phyloP scores from a whole-genome alignment of 2,329 filamentous ascomycete species.

The Calonectria naviculata region DNA sequence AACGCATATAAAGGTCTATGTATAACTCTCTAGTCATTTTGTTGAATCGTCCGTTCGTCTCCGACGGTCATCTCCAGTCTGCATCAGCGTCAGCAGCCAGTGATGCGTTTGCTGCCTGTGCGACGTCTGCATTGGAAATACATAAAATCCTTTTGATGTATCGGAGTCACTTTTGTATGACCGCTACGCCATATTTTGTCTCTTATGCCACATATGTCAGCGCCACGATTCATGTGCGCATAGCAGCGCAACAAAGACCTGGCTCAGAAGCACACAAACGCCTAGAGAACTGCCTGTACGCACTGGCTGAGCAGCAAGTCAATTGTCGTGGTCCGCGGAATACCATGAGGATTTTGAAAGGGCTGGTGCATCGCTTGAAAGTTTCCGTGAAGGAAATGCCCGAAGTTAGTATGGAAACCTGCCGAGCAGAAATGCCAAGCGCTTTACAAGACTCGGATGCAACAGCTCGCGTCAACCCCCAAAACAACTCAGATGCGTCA shows the following conservation, averaged over 20 bases:
- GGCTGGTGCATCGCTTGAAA: constrained; percentile 3
- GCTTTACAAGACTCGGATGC: background rate
- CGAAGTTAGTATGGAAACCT: background rate
- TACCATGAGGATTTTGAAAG: constrained; percentile 23
- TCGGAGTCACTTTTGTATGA: constrained; percentile 53
- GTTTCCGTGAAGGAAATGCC: background rate
- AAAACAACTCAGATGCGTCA: background rate
- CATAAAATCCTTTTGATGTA: constrained; percentile 54
- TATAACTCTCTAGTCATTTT: constrained; percentile 61
- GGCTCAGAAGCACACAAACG: constrained; percentile 51
- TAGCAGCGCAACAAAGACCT: constrained; percentile 54
- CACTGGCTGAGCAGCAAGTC: constrained; percentile 57
- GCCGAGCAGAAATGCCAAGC: background rate
- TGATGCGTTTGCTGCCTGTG: constrained; percentile 55
- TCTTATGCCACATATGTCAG: constrained; percentile 65
- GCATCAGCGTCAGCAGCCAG: constrained; percentile 49
- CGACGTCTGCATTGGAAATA: constrained; percentile 55
- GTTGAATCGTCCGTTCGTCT: constrained; percentile 63
- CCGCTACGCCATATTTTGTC: constrained; percentile 59
- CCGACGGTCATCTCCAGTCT: constrained; percentile 57
- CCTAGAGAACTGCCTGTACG: constrained; percentile 54
- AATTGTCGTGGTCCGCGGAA: constrained; percentile 34
- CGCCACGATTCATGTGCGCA: constrained; percentile 62
- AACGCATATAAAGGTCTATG: constrained; percentile 44
- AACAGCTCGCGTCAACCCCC: background rate